phyloP scores from a whole-genome alignment of 345 rosid species.

The Raphanus raphanistrum region DNA sequence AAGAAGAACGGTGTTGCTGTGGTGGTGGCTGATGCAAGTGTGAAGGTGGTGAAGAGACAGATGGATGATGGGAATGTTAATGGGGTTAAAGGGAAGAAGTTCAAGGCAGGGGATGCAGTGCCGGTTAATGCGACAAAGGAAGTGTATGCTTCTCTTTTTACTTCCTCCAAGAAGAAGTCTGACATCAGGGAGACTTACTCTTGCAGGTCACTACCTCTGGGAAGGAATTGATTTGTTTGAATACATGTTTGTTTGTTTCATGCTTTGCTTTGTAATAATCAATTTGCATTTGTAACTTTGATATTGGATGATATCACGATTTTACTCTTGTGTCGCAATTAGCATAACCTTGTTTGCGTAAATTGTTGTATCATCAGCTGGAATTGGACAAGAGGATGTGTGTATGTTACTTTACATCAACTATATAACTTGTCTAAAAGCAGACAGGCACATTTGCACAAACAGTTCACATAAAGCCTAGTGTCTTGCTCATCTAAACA shows the following conservation, averaged over 20 bases:
- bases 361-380: conserved; percentile 6
- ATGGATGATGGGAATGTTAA: conserved; percentile 52
- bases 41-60: conserved; percentile 48
- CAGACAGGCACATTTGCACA: conserved; percentile 13
- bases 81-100: conserved; percentile 53
- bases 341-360: not conserved
- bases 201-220: conserved; percentile 91
- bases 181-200: conserved; percentile 77
- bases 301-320: not conserved
- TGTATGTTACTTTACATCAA: conserved; percentile 18
- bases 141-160: conserved; percentile 88
- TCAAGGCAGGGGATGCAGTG: conserved; percentile 59
- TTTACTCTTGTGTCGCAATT: not conserved
- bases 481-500: not conserved
- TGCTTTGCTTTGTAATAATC: conserved; percentile 23
- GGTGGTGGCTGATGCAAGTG: conserved; percentile 38
- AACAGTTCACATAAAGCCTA: conserved; percentile 2
- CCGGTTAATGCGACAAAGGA: conserved; percentile 84
- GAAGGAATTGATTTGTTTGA: conserved; percentile 65
- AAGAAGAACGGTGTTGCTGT: conserved; percentile 38
- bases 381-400: not conserved
- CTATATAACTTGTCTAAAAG: not conserved
- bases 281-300: not conserved
- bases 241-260: conserved; percentile 50
- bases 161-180: conserved; percentile 72